Percentiles rank a stretch among this genome's conserved stretches.
phyloP scores from a whole-genome alignment of 2,329 filamentous ascomycete genomes.

The Ophiostoma fasciatum region DNA sequence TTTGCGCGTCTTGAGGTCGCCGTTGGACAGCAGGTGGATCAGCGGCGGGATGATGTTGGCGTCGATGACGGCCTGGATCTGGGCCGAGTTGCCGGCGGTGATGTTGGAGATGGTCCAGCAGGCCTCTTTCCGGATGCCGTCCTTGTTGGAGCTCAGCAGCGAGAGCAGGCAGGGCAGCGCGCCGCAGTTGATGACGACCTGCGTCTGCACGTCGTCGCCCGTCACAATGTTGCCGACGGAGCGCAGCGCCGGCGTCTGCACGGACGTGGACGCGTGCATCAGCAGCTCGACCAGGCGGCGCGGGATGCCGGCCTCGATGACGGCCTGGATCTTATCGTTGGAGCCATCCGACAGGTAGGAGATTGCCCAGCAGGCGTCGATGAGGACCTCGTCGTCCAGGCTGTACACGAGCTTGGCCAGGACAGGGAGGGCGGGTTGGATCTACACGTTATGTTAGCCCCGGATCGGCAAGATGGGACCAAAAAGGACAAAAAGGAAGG shows the following conservation, averaged over 20 bases:
- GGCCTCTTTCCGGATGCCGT: slow-evolving; percentile 96
- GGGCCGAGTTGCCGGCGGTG: slow-evolving; percentile 91
- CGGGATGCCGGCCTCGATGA: slow-evolving; percentile 95
- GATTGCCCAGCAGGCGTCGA: slow-evolving; percentile 99
- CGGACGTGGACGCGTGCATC: slow-evolving; percentile 95
- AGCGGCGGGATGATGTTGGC: slow-evolving; percentile 93
- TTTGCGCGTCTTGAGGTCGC: slow-evolving; percentile 97
- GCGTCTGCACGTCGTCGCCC: slow-evolving; percentile 94
- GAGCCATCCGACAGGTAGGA: slow-evolving; percentile 95
- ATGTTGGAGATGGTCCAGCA: slow-evolving; percentile 99
- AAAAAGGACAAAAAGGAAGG: background rate
- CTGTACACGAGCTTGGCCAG: slow-evolving; percentile 97
- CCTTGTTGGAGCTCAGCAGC: slow-evolving; percentile 90
- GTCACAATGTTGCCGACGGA: slow-evolving; percentile 99
- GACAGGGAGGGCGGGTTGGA: slow-evolving; percentile 84
- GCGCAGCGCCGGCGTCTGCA: slow-evolving; percentile 91
- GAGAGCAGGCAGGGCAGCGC: slow-evolving; percentile 84
- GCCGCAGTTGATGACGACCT: slow-evolving; percentile 98
- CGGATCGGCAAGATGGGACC: background rate
- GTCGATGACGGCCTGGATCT: slow-evolving; percentile 94
- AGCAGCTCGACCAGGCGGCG: slow-evolving; percentile 91
- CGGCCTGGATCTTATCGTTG: slow-evolving; percentile 98
- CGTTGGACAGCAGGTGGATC: slow-evolving; percentile 90
- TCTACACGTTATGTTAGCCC: slow-evolving; percentile 37
- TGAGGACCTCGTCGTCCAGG: slow-evolving; percentile 92